Evolutionary conservation across 1,139 yeast genomes (phyloP).

Genomic region (Suhomyces bokatorum): DNA sequence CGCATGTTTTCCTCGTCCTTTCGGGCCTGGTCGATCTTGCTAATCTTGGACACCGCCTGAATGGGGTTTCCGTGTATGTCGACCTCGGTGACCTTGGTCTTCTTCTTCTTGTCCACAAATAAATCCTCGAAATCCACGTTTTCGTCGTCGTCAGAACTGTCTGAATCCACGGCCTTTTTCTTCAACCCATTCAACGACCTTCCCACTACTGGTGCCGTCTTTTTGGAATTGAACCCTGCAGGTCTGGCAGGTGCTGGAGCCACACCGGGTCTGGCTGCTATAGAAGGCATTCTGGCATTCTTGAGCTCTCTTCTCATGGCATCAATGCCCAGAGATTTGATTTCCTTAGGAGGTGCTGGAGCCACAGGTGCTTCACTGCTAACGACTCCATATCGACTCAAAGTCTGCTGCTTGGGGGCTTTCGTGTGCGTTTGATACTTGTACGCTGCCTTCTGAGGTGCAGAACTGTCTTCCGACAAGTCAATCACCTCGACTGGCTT

Average conservation of each 20-base stretch:
- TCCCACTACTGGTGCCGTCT: conserved; percentile 31
- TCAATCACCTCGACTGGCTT: conserved; percentile 7
- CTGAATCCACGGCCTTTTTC: conserved; percentile 31
- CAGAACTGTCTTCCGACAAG: conserved; percentile 12
- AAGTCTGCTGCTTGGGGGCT: conserved; percentile 46
- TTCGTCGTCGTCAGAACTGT: conserved; percentile 35
- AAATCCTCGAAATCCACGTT: conserved; percentile 44
- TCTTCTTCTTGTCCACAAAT: conserved; percentile 39
- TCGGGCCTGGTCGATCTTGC: conserved; percentile 43
- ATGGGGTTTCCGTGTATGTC: conserved; percentile 42
- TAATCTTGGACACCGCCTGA: conserved; percentile 18
- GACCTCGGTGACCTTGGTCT: conserved; percentile 39
- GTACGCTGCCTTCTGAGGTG: conserved; percentile 27
- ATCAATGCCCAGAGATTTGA: conserved; percentile 40
- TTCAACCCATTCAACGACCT: conserved; percentile 38
- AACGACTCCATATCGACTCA: conserved; percentile 48
- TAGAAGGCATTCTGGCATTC: conserved; percentile 22
- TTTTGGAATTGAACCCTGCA: conserved; percentile 70
- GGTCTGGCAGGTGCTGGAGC: conserved; percentile 76
- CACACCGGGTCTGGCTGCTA: conserved; percentile 30
- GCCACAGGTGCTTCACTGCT: conserved; percentile 41
- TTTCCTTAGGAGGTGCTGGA: conserved; percentile 34
- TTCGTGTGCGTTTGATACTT: conserved; percentile 26
- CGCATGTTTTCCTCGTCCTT: conserved; percentile 79
- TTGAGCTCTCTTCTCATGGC: conserved; percentile 42